These are phyloP conservation scores for Davidsoniella virescens DNA, from an alignment of 2,329 filamentous ascomycete species.

Conservation along the genomic window DNA sequence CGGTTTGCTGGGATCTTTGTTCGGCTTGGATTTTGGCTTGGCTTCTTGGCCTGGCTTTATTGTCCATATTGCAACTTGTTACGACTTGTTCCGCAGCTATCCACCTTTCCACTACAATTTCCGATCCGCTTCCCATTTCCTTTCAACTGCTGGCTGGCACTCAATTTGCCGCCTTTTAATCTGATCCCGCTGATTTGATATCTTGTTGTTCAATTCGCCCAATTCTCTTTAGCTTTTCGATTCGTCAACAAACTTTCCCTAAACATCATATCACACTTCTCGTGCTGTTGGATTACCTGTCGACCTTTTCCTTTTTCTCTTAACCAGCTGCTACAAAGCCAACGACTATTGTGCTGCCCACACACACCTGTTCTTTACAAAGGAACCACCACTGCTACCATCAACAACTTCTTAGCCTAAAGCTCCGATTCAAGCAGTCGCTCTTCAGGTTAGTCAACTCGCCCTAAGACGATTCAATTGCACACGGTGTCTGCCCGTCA, in stretches of 20 bases:
- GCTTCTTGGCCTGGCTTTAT: not conserved
- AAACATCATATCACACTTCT: not conserved
- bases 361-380: slow-evolving; percentile 3
- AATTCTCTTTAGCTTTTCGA: too few species aligned
- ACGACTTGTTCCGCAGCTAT: slow-evolving; percentile 10
- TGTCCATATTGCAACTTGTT: not conserved
- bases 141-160: not conserved
- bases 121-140: slow-evolving; percentile 11
- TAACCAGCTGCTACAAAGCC: not conserved
- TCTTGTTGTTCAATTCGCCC: too few species aligned
- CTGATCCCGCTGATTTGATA: too few species aligned
- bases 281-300: not conserved
- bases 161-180: too few species aligned
- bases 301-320: slow-evolving; percentile 2
- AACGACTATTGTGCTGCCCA: not conserved
- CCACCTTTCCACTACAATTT: slow-evolving; percentile 6
- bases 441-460: too few species aligned
- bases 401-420: too few species aligned
- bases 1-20: not conserved
- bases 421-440: too few species aligned
- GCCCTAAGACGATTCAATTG: too few species aligned
- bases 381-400: too few species aligned
- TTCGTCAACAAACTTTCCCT: too few species aligned
- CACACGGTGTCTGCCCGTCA: too few species aligned
- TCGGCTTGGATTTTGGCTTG: not conserved